A percentile compares a stretch with the other conserved stretches of the same genome.
Evolutionary conservation across 768 basidiomycete genomes (phyloP).

Genomic region (Gautieria morchelliformis): DNA sequence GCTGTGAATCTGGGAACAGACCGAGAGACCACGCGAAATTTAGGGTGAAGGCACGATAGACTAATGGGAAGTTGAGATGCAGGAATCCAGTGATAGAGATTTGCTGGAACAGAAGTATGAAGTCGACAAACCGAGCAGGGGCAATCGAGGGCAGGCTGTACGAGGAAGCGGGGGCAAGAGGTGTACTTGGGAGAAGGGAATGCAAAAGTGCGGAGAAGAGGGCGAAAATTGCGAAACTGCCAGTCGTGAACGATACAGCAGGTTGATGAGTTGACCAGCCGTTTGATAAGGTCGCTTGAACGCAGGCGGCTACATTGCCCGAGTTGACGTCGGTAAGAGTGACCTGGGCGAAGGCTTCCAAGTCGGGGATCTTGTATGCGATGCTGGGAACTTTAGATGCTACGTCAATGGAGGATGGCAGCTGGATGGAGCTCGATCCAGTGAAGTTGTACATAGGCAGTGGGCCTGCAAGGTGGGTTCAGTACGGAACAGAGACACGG

Average conservation of each 20-base stretch:
- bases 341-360: conserved; percentile 83
- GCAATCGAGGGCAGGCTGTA: conserved; percentile 38
- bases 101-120: conserved; percentile 76
- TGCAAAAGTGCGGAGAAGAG: conserved; percentile 26
- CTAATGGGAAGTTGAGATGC: conserved; percentile 77
- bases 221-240: conserved; percentile 52
- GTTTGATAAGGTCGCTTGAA: conserved; percentile 88
- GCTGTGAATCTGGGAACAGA: conserved; percentile 45
- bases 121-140: conserved; percentile 71
- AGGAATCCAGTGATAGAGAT: conserved; percentile 74
- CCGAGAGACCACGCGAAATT: conserved; percentile 91
- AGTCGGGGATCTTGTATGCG: conserved; percentile 81
- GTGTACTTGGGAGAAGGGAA: conserved; percentile 30
- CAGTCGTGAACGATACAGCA: conserved; percentile 72
- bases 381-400: conserved; percentile 57
- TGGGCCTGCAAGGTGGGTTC: conserved; percentile 39
- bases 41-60: conserved; percentile 70
- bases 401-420: conserved; percentile 53
- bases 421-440: conserved; percentile 46
- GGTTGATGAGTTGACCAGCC: conserved; percentile 73
- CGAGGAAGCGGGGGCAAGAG: conserved; percentile 38
- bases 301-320: conserved; percentile 71
- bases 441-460: conserved; percentile 14
- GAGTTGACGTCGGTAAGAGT: conserved; percentile 60
- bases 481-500: conserved; percentile 42